A percentile compares a stretch with the other conserved stretches of the same genome.
phyloP scores from a whole-genome alignment of 2,329 filamentous ascomycete genomes.

The Thielaviopsis ethacetica region DNA sequence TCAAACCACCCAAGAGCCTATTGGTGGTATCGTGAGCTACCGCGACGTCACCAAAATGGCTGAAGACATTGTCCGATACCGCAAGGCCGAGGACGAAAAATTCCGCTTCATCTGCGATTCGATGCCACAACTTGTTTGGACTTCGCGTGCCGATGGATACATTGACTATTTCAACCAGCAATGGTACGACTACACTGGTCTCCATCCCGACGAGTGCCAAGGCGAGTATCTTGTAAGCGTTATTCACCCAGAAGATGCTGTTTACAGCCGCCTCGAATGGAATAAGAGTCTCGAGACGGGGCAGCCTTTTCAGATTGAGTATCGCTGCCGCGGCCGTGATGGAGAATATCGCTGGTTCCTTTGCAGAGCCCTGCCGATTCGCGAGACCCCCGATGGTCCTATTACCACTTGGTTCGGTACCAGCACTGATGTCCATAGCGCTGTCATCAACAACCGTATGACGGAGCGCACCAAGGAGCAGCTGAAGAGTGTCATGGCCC shows the following conservation, averaged over 20 bases:
- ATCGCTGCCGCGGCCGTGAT: conserved; percentile 47
- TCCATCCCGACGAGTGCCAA: conserved; percentile 43
- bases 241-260: conserved; percentile 56
- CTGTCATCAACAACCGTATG: conserved; percentile 47
- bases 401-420: conserved; percentile 70
- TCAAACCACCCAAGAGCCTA: conserved; percentile 50
- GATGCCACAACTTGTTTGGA: conserved; percentile 61
- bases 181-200: conserved; percentile 69
- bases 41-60: conserved; percentile 57
- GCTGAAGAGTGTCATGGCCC: conserved; percentile 54
- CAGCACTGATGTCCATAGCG: conserved; percentile 62
- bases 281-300: conserved; percentile 47
- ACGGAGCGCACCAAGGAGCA: conserved; percentile 54
- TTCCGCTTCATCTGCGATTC: conserved; percentile 64
- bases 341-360: conserved; percentile 70
- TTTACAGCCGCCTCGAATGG: conserved; percentile 40
- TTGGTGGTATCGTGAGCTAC: conserved; percentile 56
- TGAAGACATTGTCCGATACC: conserved; percentile 52
- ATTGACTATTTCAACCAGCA: conserved; percentile 60
- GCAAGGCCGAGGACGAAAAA: conserved; percentile 52
- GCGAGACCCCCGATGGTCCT: conserved; percentile 44
- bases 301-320: conserved; percentile 52
- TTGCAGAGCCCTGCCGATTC: conserved; percentile 52
- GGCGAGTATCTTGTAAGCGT: conserved; percentile 45
- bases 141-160: conserved; percentile 45